Conservation (phyloP, 345 rosid species). For the Citrus trifoliata region DNA sequence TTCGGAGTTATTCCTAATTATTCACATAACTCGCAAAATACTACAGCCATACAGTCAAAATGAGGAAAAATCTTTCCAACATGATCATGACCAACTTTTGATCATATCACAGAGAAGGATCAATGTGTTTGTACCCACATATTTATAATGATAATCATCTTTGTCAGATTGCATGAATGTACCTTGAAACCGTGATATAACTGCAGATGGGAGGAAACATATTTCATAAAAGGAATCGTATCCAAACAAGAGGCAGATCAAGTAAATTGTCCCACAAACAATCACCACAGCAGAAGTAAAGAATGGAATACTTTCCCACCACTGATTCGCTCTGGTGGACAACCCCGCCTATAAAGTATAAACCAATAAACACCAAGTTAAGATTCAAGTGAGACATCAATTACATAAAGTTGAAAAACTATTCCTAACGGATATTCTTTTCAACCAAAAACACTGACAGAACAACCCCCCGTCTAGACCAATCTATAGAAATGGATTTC, state of each 20-base stretch:
- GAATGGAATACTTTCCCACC: conserved; percentile 94
- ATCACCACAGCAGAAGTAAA: conserved; percentile 73
- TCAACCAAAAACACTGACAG: background rate
- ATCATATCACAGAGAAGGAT: background rate
- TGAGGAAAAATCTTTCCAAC: background rate
- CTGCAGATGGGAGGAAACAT: conserved; percentile 84
- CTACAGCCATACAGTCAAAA: background rate
- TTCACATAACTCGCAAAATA: background rate
- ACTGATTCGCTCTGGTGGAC: conserved; percentile 66
- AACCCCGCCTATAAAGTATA: conserved; percentile 70
- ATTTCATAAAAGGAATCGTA: conserved; percentile 82
- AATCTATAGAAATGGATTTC: background rate
- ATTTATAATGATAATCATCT: background rate
- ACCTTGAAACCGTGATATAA: conserved; percentile 80
- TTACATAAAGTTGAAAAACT: background rate
- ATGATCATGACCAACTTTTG: background rate
- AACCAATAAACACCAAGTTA: conserved; percentile 4
- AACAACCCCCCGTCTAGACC: background rate
- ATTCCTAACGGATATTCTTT: background rate
- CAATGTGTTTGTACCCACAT: background rate
- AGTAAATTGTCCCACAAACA: conserved; percentile 65
- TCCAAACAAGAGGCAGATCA: conserved; percentile 75
- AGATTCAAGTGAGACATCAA: background rate
- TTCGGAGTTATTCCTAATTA: background rate
- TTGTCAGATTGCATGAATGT: conserved; percentile 5